phyloP scores from a whole-genome alignment of 768 basidiomycete species.

The Lanmaoa rubissima region DNA sequence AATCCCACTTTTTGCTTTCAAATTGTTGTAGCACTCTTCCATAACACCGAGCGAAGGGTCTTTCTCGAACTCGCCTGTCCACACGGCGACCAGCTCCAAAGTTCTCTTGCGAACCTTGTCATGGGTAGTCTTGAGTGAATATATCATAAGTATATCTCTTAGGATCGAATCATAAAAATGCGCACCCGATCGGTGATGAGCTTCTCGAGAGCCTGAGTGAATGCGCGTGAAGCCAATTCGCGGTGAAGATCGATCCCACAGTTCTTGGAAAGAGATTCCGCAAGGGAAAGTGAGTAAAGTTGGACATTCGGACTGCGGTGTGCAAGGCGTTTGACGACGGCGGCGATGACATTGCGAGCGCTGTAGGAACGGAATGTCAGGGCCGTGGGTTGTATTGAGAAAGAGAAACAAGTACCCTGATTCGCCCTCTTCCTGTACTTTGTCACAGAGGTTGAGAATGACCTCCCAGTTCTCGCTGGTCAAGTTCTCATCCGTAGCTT shows the following conservation, averaged over 20 bases:
- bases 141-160: slow-evolving; percentile 10
- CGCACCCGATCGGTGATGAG: slow-evolving; percentile 84
- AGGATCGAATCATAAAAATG: slow-evolving; percentile 3
- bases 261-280: slow-evolving; percentile 91
- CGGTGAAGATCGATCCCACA: slow-evolving; percentile 76
- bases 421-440: slow-evolving; percentile 87
- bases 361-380: slow-evolving; percentile 43
- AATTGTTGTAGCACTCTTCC: slow-evolving; percentile 80
- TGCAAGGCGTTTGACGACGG: slow-evolving; percentile 84
- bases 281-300: slow-evolving; percentile 84
- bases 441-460: slow-evolving; percentile 93
- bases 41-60: slow-evolving; percentile 83
- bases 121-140: slow-evolving; percentile 69
- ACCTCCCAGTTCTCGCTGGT: slow-evolving; percentile 96
- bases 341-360: slow-evolving; percentile 79
- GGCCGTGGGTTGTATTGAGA: slow-evolving; percentile 3
- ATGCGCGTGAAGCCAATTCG: slow-evolving; percentile 86
- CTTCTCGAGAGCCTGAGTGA: slow-evolving; percentile 86
- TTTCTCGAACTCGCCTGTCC: slow-evolving; percentile 82
- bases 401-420: slow-evolving; percentile 55
- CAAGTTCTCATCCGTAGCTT: slow-evolving; percentile 97
- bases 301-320: slow-evolving; percentile 98
- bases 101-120: slow-evolving; percentile 84
- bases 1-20: slow-evolving; percentile 77
- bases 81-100: slow-evolving; percentile 69